These are phyloP conservation scores for Polyplosphaeria fusca DNA, from an alignment of 495 filamentous ascomycete genomes.

Conservation along the genomic window DNA sequence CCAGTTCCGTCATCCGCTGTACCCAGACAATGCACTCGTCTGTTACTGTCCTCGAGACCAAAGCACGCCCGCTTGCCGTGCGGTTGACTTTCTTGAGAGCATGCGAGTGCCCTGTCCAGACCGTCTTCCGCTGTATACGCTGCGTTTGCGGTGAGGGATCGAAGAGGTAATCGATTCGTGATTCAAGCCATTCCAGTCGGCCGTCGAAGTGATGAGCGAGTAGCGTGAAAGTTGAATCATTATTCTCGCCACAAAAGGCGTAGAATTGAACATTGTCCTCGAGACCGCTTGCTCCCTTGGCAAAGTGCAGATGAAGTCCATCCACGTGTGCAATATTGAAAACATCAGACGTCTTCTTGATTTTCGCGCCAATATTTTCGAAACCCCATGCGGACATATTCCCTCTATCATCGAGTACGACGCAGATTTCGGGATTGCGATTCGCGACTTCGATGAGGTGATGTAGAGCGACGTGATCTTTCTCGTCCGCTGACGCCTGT, in stretches of 20 bases:
- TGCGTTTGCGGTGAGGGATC: constrained; percentile 68
- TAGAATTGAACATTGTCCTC: constrained; percentile 68
- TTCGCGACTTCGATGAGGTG: constrained; percentile 86
- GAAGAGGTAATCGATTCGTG: constrained; percentile 73
- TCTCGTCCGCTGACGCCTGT: constrained; percentile 53
- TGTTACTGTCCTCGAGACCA: constrained; percentile 75
- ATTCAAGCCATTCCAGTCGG: constrained; percentile 74
- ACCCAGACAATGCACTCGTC: constrained; percentile 83
- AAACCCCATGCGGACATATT: constrained; percentile 93
- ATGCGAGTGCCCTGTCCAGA: constrained; percentile 82
- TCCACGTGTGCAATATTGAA: constrained; percentile 88
- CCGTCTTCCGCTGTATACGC: constrained; percentile 55
- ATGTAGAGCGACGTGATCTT: constrained; percentile 67
- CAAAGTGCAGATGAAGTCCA: constrained; percentile 64
- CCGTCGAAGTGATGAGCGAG: constrained; percentile 87
- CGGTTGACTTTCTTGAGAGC: constrained; percentile 81
- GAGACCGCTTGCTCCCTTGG: constrained; percentile 43
- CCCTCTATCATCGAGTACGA: constrained; percentile 79
- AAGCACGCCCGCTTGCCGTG: constrained; percentile 72
- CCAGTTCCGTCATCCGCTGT: constrained; percentile 51
- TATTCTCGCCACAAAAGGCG: constrained; percentile 62
- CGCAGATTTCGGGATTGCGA: constrained; percentile 78
- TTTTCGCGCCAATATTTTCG: constrained; percentile 80
- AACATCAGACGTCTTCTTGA: constrained; percentile 62
- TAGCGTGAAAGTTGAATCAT: constrained; percentile 64